phyloP scores from a whole-genome alignment of 1,139 yeast species.

The Suzukiozyma palmioleophila region DNA sequence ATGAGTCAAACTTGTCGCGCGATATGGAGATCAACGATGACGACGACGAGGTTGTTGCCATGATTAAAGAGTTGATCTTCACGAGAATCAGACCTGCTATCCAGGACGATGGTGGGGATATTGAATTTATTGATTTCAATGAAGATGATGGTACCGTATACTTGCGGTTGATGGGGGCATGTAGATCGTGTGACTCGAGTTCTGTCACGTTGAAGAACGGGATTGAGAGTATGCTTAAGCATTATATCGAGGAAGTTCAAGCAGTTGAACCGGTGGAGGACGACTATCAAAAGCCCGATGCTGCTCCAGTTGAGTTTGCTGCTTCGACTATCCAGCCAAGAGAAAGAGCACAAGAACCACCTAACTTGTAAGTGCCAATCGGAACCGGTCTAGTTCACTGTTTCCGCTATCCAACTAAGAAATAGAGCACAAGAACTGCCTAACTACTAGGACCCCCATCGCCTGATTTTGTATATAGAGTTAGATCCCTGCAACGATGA shows the following conservation, averaged over 20 bases:
- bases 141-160: slow-evolving; percentile 63
- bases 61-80: slow-evolving; percentile 89
- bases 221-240: slow-evolving; percentile 76
- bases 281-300: slow-evolving; percentile 22
- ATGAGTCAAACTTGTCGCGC: slow-evolving; percentile 21
- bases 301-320: slow-evolving; percentile 28
- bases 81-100: slow-evolving; percentile 95
- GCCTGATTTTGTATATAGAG: too few relatives aligned
- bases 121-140: slow-evolving; percentile 64
- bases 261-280: slow-evolving; percentile 59
- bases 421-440: too few relatives aligned
- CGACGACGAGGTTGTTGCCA: slow-evolving; percentile 75
- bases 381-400: too few relatives aligned
- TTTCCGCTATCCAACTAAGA: too few relatives aligned
- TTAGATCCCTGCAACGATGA: too few relatives aligned
- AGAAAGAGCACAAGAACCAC: slow-evolving; percentile 17
- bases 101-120: slow-evolving; percentile 83
- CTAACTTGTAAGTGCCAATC: not conserved
- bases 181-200: slow-evolving; percentile 74
- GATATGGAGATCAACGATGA: slow-evolving; percentile 49
- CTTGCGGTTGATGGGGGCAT: slow-evolving; percentile 69
- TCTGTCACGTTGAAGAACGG: slow-evolving; percentile 75
- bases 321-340: slow-evolving; percentile 29
- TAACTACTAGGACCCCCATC: too few relatives aligned
- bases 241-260: slow-evolving; percentile 75